These are phyloP conservation scores for Neurospora discreta DNA, from an alignment of 495 filamentous ascomycete genomes.

Conservation along the genomic window DNA sequence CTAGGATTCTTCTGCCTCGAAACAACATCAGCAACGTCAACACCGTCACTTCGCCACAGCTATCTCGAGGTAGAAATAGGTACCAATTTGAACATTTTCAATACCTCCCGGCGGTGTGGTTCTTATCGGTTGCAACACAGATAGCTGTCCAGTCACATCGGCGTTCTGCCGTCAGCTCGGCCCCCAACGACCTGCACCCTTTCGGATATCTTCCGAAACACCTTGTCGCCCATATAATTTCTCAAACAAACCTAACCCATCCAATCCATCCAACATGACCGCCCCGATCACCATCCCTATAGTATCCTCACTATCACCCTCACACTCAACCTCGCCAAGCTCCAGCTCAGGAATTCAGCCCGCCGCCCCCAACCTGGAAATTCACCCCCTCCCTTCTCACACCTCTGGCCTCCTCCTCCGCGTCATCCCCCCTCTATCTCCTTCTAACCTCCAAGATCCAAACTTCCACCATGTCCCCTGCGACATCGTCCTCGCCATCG, in stretches of 20 bases:
- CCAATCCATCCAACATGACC: neutral
- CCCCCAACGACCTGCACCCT: neutral
- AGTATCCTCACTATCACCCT: neutral
- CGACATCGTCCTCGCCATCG: conserved; percentile 38
- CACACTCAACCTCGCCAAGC: neutral
- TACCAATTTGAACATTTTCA: neutral
- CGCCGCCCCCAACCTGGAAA: conserved; percentile 7
- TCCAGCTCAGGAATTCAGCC: neutral
- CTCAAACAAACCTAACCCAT: neutral
- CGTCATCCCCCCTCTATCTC: conserved; percentile 24
- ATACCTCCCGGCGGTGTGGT: neutral
- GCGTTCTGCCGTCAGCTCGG: neutral
- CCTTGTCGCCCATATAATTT: neutral
- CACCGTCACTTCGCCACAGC: neutral
- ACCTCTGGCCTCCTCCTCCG: conserved; percentile 30
- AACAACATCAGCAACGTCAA: no score
- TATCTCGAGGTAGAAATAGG: neutral
- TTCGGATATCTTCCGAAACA: neutral
- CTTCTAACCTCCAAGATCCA: conserved; percentile 10
- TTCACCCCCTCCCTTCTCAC: conserved; percentile 19
- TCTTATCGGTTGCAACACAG: neutral
- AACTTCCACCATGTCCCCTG: conserved; percentile 22
- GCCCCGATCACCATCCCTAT: neutral
- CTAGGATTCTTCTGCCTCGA: no score
- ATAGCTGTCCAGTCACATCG: neutral